phyloP scores from a whole-genome alignment of 1,284 basidiomycete species.

The Ceratorhiza oryzae-sativae region DNA sequence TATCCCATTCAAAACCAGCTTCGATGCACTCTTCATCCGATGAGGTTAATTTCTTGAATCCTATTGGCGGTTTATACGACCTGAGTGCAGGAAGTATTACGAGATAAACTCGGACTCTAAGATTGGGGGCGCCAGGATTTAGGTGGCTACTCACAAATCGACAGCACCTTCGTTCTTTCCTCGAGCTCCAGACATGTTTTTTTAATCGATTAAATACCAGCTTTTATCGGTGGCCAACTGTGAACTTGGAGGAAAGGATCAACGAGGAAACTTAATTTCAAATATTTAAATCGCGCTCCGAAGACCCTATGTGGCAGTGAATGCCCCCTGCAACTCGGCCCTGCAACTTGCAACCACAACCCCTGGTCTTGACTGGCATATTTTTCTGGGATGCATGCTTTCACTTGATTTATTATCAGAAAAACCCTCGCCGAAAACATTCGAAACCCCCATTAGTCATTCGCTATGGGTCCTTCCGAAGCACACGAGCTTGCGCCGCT shows the following conservation, averaged over 20 bases:
- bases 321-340: neutral
- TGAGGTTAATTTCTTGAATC: constrained; percentile 20
- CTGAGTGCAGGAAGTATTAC: neutral
- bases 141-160: constrained; percentile 4
- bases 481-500: constrained; percentile 23
- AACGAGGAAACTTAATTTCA: constrained; percentile 33
- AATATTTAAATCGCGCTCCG: neutral
- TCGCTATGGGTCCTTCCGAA: constrained; percentile 16
- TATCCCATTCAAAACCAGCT: constrained; percentile 39
- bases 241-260: constrained; percentile 7
- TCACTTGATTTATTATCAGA: neutral
- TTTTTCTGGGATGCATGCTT: neutral
- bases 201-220: neutral
- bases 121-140: no score
- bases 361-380: neutral
- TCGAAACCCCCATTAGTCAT: neutral
- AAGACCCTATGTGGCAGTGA: constrained; percentile 28
- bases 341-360: neutral
- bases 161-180: constrained; percentile 25
- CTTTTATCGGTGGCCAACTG: neutral
- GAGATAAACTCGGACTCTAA: neutral
- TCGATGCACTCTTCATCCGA: constrained; percentile 9
- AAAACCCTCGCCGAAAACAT: neutral
- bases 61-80: constrained; percentile 19
- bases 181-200: neutral